Base-by-base conservation (phyloP, 805 yeast species). In the Yarrowia sp. region DNA sequence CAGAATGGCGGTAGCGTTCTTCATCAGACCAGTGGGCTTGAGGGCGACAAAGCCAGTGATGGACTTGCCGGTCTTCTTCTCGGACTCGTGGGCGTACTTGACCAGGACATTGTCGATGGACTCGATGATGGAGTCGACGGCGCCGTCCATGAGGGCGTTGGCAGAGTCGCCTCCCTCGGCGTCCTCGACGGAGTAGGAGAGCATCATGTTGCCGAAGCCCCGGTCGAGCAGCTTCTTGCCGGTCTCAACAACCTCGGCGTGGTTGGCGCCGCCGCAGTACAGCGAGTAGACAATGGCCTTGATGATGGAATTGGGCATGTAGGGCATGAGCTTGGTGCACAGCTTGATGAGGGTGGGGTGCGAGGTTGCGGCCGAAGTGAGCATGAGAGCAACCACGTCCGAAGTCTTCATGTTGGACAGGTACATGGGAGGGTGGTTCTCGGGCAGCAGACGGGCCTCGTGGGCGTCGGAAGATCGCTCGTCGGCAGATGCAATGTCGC, bases 201-300 rank as follows among this genome's bases (percentile, higher is more conserved):
- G 77, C 96, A 92, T 90, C 96, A 92, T 90, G 77, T 92, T 93
- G 67, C 88, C 84, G 70, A 91, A 88, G 9, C 96, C 96, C 64
- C 96, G 80, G 58, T 80, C 73, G 61, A 83, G 78, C 66, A 92
- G 79, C 63, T 83, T 77, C 62, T 78, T 76, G 60, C 96, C 96
- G 4, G 96, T 87, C 62, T 77, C 72, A 61, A 83, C 77, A 13
- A 92, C 94, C 66, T 91, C 88, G 10, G 74, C 73, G 62, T 86
- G 80, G 64, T 81, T 83, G 68, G 88, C 93, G 63, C 98, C 98
- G 38, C 98, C 98, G 71, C 96, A 87, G 76, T 93, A 92, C 64
- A 89, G 80, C 64, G 87, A 87, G 72, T 88, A 91, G 16, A 92
- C 89, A 65, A 90, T 78, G 39, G 82, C 74, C 74, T 85, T 88